Conservation (phyloP, 148 eudicot species). For the Rhododendron mucronatum region DNA sequence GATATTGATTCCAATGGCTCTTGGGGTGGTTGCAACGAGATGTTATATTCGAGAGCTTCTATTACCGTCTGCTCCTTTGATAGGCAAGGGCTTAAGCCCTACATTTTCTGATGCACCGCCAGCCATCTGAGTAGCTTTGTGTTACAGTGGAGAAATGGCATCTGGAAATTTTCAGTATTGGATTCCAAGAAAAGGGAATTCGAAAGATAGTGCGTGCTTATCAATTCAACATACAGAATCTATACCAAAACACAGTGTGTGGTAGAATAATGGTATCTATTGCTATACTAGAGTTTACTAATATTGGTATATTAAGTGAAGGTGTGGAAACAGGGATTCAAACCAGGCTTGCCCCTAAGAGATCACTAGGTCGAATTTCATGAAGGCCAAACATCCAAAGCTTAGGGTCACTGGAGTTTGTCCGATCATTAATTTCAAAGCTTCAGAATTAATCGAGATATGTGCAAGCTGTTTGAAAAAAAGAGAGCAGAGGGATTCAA, state of each 20-base stretch:
- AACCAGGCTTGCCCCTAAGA: no score
- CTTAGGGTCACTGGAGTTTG: no score
- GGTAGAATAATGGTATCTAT: not conserved
- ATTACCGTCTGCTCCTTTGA: not conserved
- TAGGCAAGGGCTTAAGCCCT: not conserved
- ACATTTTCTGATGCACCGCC: not conserved
- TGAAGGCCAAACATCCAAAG: no score
- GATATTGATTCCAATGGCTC: not conserved
- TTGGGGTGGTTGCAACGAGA: no score
- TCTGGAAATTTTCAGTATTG: not conserved
- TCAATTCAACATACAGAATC: not conserved
- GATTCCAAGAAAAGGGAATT: not conserved
- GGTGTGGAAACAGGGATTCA: not conserved
- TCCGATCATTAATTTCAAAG: no score
- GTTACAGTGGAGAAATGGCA: not conserved
- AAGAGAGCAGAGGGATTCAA: not conserved
- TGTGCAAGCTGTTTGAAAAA: no score
- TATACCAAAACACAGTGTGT: not conserved
- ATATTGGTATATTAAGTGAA: not conserved
- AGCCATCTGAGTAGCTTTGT: not conserved
- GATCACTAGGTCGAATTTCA: no score
- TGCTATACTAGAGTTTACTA: no score
- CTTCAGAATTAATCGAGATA: no score
- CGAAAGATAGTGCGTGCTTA: not conserved
- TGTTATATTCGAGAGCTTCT: no score